These are phyloP conservation scores for Yamadazyma membranifaciens DNA, from an alignment of 1,139 yeast genomes.

Conservation along the genomic window DNA sequence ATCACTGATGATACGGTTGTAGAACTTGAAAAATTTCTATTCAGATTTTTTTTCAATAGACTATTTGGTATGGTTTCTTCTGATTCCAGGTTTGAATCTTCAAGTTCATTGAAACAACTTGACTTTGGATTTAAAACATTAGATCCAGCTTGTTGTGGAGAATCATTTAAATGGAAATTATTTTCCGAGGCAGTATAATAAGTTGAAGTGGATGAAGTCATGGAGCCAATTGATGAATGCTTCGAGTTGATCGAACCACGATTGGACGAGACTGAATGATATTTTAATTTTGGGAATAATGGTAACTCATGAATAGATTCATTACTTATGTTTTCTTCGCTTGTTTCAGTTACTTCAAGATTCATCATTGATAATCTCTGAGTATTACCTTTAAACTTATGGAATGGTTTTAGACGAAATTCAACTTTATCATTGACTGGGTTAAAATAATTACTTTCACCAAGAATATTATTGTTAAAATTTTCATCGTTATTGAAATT, in stretches of 20 bases:
- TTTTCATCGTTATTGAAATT: neutral
- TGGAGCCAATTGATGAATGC: constrained; percentile 7
- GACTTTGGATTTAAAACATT: neutral
- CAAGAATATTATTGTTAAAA: neutral
- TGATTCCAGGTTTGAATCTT: neutral
- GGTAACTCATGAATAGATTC: neutral
- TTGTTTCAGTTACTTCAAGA: no score
- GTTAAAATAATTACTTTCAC: neutral
- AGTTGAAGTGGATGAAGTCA: constrained; percentile 11
- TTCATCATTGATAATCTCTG: constrained; percentile 5
- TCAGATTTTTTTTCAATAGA: neutral
- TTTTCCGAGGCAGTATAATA: constrained; percentile 16
- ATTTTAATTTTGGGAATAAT: no score
- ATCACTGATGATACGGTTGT: constrained; percentile 22
- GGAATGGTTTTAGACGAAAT: constrained; percentile 15
- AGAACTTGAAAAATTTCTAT: constrained; percentile 17
- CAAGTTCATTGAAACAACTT: no score
- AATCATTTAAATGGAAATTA: neutral
- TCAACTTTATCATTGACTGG: constrained; percentile 1
- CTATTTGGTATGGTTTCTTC: neutral
- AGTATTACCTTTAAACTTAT: constrained; percentile 10
- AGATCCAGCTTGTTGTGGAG: neutral
- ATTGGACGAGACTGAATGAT: neutral
- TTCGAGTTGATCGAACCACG: neutral
- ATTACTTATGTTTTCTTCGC: no score